Percentiles rank a stretch among this genome's conserved stretches.
phyloP scores from a whole-genome alignment of 345 rosid species.

The Turnera subulata region DNA sequence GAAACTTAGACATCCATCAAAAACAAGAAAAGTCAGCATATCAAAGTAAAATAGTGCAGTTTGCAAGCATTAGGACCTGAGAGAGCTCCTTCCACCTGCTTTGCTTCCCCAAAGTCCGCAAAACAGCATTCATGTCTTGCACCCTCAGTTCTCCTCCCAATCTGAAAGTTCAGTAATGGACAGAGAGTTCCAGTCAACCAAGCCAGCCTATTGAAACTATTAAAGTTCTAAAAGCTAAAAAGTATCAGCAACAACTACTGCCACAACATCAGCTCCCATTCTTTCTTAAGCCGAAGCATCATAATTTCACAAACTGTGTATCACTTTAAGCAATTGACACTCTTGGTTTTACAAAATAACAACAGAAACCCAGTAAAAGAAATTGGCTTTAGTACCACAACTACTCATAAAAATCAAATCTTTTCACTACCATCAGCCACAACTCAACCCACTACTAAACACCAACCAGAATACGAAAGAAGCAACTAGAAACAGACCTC shows the following conservation, averaged over 20 bases:
- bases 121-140: constrained; percentile 73
- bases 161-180: constrained; percentile 25
- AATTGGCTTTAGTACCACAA: no score
- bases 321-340: no score
- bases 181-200: no score
- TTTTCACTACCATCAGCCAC: neutral
- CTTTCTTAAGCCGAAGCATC: no score
- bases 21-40: neutral
- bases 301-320: no score
- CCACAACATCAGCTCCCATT: no score
- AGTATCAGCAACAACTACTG: no score
- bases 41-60: constrained; percentile 1
- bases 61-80: constrained; percentile 41
- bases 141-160: constrained; percentile 55
- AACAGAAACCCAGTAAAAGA: no score
- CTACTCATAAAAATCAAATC: neutral
- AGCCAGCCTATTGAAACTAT: no score
- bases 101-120: constrained; percentile 63
- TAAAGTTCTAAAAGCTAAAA: no score
- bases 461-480: neutral
- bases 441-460: neutral
- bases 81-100: constrained; percentile 64
- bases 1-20: no score
- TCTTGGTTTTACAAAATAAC: no score
- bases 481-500: constrained; percentile 28